Evolutionary conservation across 495 filamentous ascomycete species (phyloP).

Genomic region (Acidomyces sp.): DNA sequence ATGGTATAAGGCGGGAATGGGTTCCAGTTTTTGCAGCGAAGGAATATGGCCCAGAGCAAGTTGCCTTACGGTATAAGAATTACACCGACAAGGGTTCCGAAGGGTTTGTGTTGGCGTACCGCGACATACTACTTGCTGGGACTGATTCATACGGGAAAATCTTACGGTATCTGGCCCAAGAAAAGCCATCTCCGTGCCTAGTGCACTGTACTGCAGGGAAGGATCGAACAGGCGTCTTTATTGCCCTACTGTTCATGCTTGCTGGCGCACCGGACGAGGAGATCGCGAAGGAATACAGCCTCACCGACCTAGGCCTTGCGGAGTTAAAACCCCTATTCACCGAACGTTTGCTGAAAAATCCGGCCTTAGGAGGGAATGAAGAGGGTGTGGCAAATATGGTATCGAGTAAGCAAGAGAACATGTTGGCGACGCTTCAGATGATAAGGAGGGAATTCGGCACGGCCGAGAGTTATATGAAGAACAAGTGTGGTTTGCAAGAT

Average conservation of each 20-base stretch:
- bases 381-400: slow-evolving; percentile 22
- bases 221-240: slow-evolving; percentile 32
- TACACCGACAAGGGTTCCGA: slow-evolving; percentile 26
- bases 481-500: slow-evolving; percentile 39
- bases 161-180: slow-evolving; percentile 21
- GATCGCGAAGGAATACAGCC: slow-evolving; percentile 28
- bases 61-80: slow-evolving; percentile 28
- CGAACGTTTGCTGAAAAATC: slow-evolving; percentile 20
- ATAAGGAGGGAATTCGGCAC: slow-evolving; percentile 42
- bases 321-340: slow-evolving; percentile 20
- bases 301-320: slow-evolving; percentile 27
- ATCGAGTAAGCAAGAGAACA: slow-evolving; percentile 25
- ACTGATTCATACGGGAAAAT: slow-evolving; percentile 21
- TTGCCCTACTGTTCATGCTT: slow-evolving; percentile 27
- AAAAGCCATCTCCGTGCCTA: slow-evolving; percentile 19
- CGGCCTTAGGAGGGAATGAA: slow-evolving; percentile 29
- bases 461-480: slow-evolving; percentile 41
- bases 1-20: slow-evolving; percentile 25
- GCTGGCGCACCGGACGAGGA: slow-evolving; percentile 20
- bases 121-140: slow-evolving; percentile 25
- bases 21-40: slow-evolving; percentile 28
- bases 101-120: slow-evolving; percentile 30
- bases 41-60: slow-evolving; percentile 30
- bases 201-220: slow-evolving; percentile 34
- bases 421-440: slow-evolving; percentile 40